phyloP scores from a whole-genome alignment of 2,329 filamentous ascomycete species.

The Exutisphaerella laricina region DNA sequence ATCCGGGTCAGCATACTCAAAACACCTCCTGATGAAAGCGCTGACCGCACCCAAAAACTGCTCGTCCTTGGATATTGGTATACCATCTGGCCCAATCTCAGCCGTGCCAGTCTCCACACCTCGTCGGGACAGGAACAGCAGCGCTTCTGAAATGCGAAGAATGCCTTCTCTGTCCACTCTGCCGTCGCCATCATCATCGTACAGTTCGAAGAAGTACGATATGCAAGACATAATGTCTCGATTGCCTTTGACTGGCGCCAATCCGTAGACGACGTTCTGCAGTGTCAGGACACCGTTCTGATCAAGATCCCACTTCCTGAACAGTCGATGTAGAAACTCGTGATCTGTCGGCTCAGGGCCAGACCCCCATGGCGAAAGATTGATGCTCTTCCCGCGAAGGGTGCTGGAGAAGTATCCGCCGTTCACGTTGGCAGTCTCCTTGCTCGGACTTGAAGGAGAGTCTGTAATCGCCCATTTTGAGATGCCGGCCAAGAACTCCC shows the following conservation, averaged over 20 bases:
- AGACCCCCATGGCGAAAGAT: slow-evolving; percentile 52
- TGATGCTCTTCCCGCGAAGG: slow-evolving; percentile 33
- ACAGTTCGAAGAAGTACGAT: slow-evolving; percentile 95
- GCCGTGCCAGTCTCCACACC: slow-evolving; percentile 50
- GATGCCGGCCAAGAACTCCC: slow-evolving; percentile 82
- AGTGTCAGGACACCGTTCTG: slow-evolving; percentile 71
- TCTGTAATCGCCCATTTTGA: slow-evolving; percentile 92
- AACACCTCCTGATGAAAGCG: slow-evolving; percentile 91
- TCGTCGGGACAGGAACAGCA: slow-evolving; percentile 85
- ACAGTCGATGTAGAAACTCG: slow-evolving; percentile 86
- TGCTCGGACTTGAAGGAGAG: slow-evolving; percentile 58
- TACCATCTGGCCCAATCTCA: slow-evolving; percentile 30
- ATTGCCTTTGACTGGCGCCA: slow-evolving; percentile 87
- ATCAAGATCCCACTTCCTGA: slow-evolving; percentile 80
- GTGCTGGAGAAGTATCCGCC: slow-evolving; percentile 51
- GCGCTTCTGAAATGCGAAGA: slow-evolving; percentile 83
- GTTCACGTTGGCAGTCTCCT: slow-evolving; percentile 47
- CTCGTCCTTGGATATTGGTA: slow-evolving; percentile 61
- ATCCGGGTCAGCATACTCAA: slow-evolving; percentile 95
- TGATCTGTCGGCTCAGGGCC: slow-evolving; percentile 77
- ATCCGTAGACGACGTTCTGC: slow-evolving; percentile 84
- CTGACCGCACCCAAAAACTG: slow-evolving; percentile 88
- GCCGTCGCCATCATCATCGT: slow-evolving; percentile 87
- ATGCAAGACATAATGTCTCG: slow-evolving; percentile 97
- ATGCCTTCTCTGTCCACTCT: slow-evolving; percentile 94